A percentile compares a stretch with the other conserved stretches of the same genome.
These are phyloP conservation scores for Saccharomycopsis sp. DNA, from an alignment of 805 yeast species.

Conservation along the genomic window DNA sequence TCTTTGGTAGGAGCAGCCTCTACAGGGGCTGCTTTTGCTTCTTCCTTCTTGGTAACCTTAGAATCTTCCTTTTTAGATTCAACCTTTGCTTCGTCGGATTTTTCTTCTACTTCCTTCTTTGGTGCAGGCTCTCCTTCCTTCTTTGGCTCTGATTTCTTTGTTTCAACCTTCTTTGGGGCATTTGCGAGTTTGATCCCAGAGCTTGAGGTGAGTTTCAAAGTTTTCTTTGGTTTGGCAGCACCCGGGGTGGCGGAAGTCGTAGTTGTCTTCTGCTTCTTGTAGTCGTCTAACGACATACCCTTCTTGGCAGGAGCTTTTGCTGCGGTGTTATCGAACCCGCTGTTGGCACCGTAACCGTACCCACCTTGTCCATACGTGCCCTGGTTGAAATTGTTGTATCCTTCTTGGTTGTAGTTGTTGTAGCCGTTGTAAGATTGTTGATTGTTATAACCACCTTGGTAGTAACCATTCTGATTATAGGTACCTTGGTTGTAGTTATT, in stretches of 20 bases:
- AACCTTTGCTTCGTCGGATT: slow-evolving; percentile 24
- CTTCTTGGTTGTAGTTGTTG: slow-evolving; percentile 21
- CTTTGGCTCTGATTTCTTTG: slow-evolving; percentile 25
- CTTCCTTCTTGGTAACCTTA: slow-evolving; percentile 20
- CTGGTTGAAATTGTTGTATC: slow-evolving; percentile 23
- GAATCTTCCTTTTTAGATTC: slow-evolving; percentile 21
- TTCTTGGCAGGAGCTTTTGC: slow-evolving; percentile 23
- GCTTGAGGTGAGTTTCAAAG: slow-evolving; percentile 56
- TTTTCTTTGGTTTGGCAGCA: slow-evolving; percentile 50
- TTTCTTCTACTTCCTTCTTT: slow-evolving; percentile 14
- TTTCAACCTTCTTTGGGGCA: slow-evolving; percentile 33
- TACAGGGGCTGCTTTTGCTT: slow-evolving; percentile 20
- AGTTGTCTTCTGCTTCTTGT: slow-evolving; percentile 51
- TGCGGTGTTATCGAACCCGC: slow-evolving; percentile 20
- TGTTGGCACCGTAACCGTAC: slow-evolving; percentile 23
- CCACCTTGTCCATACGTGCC: slow-evolving; percentile 22
- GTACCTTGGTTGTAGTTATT: slow-evolving; percentile 8
- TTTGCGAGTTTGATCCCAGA: slow-evolving; percentile 56
- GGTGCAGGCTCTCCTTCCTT: slow-evolving; percentile 24
- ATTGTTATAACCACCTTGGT: slow-evolving; percentile 8
- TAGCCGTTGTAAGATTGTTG: background rate
- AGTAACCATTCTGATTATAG: slow-evolving; percentile 12
- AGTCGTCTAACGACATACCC: slow-evolving; percentile 76
- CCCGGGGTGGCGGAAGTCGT: slow-evolving; percentile 31
- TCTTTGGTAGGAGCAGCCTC: slow-evolving; percentile 20